Conservation (phyloP, 2,329 filamentous ascomycete species). For the Fusarium sp. region DNA sequence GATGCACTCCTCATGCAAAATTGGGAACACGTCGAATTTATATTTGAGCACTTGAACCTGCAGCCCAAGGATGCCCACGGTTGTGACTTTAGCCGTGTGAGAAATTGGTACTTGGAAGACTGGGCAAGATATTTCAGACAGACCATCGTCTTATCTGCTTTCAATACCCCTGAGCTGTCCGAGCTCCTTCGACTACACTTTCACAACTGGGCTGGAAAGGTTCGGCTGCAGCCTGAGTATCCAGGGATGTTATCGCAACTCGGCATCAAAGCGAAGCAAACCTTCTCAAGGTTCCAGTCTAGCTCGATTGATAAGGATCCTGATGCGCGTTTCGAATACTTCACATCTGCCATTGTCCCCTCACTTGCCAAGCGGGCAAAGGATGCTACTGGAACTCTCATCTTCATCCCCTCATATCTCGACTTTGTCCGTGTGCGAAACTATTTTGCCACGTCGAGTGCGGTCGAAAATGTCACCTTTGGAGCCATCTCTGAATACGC, state of each 20-base stretch:
- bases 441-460: constrained; percentile 80
- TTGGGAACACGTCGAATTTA: constrained; percentile 94
- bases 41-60: constrained; percentile 91
- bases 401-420: constrained; percentile 94
- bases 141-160: constrained; percentile 83
- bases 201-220: constrained; percentile 83
- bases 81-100: constrained; percentile 92
- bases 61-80: constrained; percentile 91
- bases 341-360: constrained; percentile 84
- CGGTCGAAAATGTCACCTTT: constrained; percentile 67
- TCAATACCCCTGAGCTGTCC: constrained; percentile 89
- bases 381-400: constrained; percentile 75
- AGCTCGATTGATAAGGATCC: constrained; percentile 79
- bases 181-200: constrained; percentile 81
- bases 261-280: constrained; percentile 81
- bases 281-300: constrained; percentile 87
- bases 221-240: constrained; percentile 78
- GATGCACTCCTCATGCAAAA: constrained; percentile 98
- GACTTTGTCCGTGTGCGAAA: constrained; percentile 96
- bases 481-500: constrained; percentile 92
- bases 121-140: constrained; percentile 85
- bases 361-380: constrained; percentile 76
- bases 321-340: constrained; percentile 91
- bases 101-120: constrained; percentile 92
- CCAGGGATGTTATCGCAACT: constrained; percentile 79